phyloP scores from a whole-genome alignment of 768 basidiomycete species.

The Kwoniella shandongensis region DNA sequence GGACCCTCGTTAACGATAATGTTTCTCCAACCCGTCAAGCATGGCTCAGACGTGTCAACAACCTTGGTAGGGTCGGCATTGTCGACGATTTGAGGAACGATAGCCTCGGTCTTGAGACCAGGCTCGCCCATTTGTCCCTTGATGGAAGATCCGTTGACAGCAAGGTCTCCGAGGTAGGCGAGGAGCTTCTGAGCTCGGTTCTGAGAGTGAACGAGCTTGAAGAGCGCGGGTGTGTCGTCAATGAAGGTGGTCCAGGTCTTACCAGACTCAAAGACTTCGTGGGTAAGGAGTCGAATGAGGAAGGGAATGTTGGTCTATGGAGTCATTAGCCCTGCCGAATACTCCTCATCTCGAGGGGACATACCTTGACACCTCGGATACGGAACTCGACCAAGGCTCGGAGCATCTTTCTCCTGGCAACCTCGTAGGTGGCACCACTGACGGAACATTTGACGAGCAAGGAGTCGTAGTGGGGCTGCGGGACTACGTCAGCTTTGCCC shows the following conservation, averaged over 20 bases:
- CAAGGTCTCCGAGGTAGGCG: conserved; percentile 93
- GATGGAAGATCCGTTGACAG: conserved; percentile 97
- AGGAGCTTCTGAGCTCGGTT: conserved; percentile 98
- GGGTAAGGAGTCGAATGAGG: conserved; percentile 94
- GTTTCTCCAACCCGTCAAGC: conserved; percentile 91
- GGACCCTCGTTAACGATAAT: conserved; percentile 98
- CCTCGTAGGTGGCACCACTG: conserved; percentile 96
- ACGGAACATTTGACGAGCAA: conserved; percentile 94
- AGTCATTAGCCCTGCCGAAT: neutral
- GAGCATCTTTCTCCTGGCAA: conserved; percentile 97
- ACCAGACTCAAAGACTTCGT: conserved; percentile 91
- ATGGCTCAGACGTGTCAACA: conserved; percentile 77
- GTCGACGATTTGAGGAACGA: conserved; percentile 75
- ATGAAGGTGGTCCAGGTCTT: conserved; percentile 99
- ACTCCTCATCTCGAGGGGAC: no score
- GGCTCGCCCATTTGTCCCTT: conserved; percentile 96
- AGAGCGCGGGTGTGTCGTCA: conserved; percentile 98
- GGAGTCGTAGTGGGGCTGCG: conserved; percentile 96
- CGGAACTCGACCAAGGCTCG: conserved; percentile 99
- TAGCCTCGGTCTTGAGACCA: conserved; percentile 83
- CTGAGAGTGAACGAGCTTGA: conserved; percentile 95
- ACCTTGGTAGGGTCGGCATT: conserved; percentile 70
- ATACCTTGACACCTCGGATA: conserved; percentile 92
- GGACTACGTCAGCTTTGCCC: conserved; percentile 6
- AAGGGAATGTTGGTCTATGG: conserved; percentile 95